These are phyloP conservation scores for Uronychia setigera DNA, from an alignment of 73 alveolate genomes.

Conservation along the genomic window DNA sequence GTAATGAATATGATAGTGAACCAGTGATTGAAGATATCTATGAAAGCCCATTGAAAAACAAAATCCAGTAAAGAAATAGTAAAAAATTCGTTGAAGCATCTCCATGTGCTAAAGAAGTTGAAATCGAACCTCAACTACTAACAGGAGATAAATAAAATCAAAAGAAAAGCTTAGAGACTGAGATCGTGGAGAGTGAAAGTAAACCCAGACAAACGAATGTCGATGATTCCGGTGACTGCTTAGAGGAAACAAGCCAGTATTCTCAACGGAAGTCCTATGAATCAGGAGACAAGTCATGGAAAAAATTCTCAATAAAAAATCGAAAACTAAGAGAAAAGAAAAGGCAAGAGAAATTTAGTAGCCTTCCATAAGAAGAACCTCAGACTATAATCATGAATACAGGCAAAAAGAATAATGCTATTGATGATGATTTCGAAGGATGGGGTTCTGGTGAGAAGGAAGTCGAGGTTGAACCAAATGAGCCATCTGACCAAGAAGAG, in stretches of 20 bases:
- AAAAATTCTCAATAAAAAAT: not conserved
- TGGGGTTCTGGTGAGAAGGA: slow-evolving; percentile 1
- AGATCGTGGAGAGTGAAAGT: too few species aligned
- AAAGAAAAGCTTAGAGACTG: too few species aligned
- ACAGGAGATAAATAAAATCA: not conserved
- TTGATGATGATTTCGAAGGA: not conserved
- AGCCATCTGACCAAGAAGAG: not conserved
- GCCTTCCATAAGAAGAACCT: too few species aligned
- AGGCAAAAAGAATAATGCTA: not conserved
- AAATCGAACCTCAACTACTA: not conserved
- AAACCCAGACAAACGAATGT: too few species aligned
- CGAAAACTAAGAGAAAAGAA: not conserved
- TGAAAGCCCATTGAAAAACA: not conserved
- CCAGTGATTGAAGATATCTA: not conserved
- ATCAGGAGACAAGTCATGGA: not conserved
- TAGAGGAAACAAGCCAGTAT: too few species aligned
- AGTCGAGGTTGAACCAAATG: not conserved
- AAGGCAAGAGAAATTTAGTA: not conserved
- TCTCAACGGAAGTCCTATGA: not conserved
- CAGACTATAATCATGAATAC: not conserved
- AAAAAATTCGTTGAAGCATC: not conserved
- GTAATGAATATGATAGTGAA: too few species aligned
- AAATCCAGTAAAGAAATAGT: not conserved
- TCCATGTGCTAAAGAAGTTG: not conserved
- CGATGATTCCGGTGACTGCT: too few species aligned